Base-by-base conservation (phyloP, 148 eudicot genomes). In the Nepenthes mirabilis region DNA sequence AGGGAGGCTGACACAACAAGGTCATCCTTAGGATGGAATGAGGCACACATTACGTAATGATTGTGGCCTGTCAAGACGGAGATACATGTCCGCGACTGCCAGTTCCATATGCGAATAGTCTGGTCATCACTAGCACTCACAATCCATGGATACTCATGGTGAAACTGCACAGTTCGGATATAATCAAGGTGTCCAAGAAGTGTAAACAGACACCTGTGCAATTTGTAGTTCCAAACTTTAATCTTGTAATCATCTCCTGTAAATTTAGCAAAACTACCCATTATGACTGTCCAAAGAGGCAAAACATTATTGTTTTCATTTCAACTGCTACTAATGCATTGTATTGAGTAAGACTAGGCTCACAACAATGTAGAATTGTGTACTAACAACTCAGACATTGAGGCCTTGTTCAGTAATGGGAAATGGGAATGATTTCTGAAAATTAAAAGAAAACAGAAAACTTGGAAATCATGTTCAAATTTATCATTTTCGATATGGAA, bases 61-160 rank as follows among this genome's bases (percentile, higher is more conserved):
- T 86, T 86, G 72, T 86, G 93, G 58, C 93, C 88, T 35, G 93
- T 83, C 68, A 86, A 74, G 11, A 86, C 88, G 74, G 93, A 75
- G 14, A 83, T 80, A 67, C 93, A 86, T 52, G 95, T 88, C 62
- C 96, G 91, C 12, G 97, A 91, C 54, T 91, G 97, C 97, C 97
- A 91, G 57, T 91, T 91, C 97, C 97, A 91, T 60, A 91, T 83
- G 74, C 97, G 73, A 57, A 78, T 78, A 40, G 82, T 78, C 63
- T 78, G 75, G 52, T 79, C 83, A 75, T 79, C 77, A 75, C 83
- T 79, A 49, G 83, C 77, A 68, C 83, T 79, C 33, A 80, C 78
- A 70, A 76, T 80, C 83, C 83, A 80, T 10, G 83, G 80, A 59
- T 55, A 37, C 55, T 76, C 80, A 65, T 72, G 77, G 74, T 79